Conservation (phyloP, 805 yeast genomes). For the Candida endomychidarum region DNA sequence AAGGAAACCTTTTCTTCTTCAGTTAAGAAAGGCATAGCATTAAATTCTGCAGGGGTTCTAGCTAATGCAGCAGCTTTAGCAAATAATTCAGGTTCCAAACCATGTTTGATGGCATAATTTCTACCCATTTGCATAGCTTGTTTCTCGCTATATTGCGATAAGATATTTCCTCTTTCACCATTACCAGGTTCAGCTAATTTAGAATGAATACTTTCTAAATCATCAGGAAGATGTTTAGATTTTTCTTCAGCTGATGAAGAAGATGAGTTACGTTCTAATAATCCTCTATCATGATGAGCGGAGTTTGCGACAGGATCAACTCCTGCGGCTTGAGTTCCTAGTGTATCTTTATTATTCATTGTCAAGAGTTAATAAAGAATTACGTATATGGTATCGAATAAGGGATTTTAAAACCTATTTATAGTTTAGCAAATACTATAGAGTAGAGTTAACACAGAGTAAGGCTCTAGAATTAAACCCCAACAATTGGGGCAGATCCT, state of each 20-base stretch:
- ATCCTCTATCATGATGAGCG: not conserved
- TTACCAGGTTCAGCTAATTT: constrained; percentile 21
- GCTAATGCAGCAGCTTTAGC: constrained; percentile 62
- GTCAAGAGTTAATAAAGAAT: too few species aligned
- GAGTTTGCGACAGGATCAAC: not conserved
- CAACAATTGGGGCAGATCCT: not conserved
- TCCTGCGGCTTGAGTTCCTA: not conserved
- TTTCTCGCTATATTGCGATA: constrained; percentile 58
- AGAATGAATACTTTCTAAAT: constrained; percentile 20
- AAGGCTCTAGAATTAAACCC: not conserved
- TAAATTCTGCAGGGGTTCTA: constrained; percentile 53
- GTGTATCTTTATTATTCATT: not conserved
- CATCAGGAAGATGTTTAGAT: constrained; percentile 14
- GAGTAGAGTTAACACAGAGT: too few species aligned
- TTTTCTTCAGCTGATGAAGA: constrained; percentile 15
- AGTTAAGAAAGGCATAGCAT: constrained; percentile 51
- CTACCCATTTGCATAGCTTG: constrained; percentile 72
- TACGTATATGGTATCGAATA: too few species aligned
- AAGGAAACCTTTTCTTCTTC: constrained; percentile 48
- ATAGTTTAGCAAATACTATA: constrained; percentile 1
- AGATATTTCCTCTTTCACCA: constrained; percentile 42
- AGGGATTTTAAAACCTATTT: not conserved
- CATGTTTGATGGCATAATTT: constrained; percentile 57
- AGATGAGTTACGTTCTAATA: constrained; percentile 7
- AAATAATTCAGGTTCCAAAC: constrained; percentile 57